Conservation (phyloP, 768 basidiomycete genomes). For the Xerocomellus intermedius region DNA sequence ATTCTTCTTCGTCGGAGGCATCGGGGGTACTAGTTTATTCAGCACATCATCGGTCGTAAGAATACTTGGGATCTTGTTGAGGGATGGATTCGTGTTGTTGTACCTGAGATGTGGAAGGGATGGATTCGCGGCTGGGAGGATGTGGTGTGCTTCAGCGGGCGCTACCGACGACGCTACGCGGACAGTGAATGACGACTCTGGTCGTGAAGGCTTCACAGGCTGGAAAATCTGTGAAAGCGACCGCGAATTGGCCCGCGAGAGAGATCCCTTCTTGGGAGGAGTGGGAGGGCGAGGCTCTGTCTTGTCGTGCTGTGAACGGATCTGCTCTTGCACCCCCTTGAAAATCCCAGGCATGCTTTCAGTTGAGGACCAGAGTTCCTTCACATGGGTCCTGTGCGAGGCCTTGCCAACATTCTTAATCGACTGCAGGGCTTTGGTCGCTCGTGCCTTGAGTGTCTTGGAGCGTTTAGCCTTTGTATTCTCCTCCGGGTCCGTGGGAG, state of each 20-base stretch:
- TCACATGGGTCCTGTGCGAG: constrained; percentile 37
- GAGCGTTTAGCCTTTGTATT: constrained; percentile 31
- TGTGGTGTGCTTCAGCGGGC: constrained; percentile 17
- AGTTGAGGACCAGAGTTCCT: constrained; percentile 36
- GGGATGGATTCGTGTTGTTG: constrained; percentile 29
- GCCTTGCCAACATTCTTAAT: constrained; percentile 43
- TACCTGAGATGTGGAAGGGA: constrained; percentile 7
- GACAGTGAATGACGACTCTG: constrained; percentile 23
- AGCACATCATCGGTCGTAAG: constrained; percentile 8
- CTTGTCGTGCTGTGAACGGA: constrained; percentile 13
- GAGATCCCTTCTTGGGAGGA: constrained; percentile 25
- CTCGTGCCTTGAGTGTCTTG: constrained; percentile 45
- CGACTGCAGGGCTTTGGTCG: constrained; percentile 46
- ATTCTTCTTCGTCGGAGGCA: constrained; percentile 31
- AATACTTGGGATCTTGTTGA: constrained; percentile 14
- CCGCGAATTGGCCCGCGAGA: constrained; percentile 29
- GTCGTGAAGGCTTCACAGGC: constrained; percentile 28
- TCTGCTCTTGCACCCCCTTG: constrained; percentile 27
- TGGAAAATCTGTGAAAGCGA: constrained; percentile 33
- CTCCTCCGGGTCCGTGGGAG: constrained; percentile 22
- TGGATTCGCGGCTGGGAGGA: constrained; percentile 1
- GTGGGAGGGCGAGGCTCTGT: constrained; percentile 12
- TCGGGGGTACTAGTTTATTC: constrained; percentile 34
- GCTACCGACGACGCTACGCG: constrained; percentile 22
- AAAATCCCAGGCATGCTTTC: constrained; percentile 29